Evolutionary conservation across 176 grass and related monocot genomes (phyloP).

Genomic region (Olyra latifolia): DNA sequence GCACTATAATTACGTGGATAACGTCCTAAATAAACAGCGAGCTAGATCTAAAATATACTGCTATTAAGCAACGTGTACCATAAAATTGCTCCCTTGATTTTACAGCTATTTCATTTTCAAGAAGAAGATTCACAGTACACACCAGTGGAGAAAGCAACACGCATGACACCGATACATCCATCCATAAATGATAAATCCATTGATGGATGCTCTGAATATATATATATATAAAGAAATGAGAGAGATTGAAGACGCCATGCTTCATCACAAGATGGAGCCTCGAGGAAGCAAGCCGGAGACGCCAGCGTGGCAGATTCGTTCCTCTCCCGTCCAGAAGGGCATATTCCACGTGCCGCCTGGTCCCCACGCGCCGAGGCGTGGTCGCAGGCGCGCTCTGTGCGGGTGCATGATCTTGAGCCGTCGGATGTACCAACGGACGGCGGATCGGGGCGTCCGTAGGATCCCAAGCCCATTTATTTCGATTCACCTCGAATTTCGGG

Average conservation of each 20-base stretch:
- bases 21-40: too few species aligned
- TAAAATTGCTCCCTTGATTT: too few species aligned
- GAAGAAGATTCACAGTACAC: background rate
- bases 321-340: background rate
- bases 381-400: background rate
- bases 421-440: background rate
- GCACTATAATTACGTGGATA: too few species aligned
- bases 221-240: too few species aligned
- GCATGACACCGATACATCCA: background rate
- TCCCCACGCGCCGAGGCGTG: background rate
- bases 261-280: background rate
- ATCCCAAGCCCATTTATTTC: background rate
- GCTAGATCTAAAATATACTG: too few species aligned
- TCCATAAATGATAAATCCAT: too few species aligned
- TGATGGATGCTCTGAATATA: background rate
- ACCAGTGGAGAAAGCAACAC: background rate
- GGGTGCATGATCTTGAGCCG: fast-evolving
- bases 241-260: background rate
- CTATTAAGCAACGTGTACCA: too few species aligned
- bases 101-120: background rate
- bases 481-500: background rate
- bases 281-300: background rate
- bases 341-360: slow-evolving; percentile 24
- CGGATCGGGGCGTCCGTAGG: background rate
- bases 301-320: slow-evolving; percentile 35